Conservation (phyloP, 2,329 filamentous ascomycete genomes). For the Lizonia empirigonia region DNA sequence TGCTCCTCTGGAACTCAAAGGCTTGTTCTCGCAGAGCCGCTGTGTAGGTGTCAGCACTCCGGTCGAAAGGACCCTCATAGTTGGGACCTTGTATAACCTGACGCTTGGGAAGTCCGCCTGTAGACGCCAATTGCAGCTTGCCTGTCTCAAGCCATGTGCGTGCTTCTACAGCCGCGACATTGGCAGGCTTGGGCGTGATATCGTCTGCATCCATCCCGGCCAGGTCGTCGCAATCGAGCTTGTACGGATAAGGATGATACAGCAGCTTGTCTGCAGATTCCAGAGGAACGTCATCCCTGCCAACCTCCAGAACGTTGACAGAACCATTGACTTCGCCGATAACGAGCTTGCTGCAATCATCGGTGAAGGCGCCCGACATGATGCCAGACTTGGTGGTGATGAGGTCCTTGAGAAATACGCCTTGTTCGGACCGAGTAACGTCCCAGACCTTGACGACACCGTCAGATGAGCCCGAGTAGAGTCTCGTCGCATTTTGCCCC, state of each 20-base stretch:
- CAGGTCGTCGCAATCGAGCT: too few species aligned
- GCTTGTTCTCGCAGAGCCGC: constrained; percentile 37
- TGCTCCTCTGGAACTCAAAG: constrained; percentile 38
- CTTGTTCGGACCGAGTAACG: constrained; percentile 57
- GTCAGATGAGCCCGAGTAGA: constrained; percentile 67
- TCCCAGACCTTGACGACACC: constrained; percentile 66
- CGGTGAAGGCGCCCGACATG: constrained; percentile 63
- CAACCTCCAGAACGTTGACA: constrained; percentile 58
- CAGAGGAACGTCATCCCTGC: constrained; percentile 39
- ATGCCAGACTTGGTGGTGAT: constrained; percentile 58
- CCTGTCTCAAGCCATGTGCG: constrained; percentile 36
- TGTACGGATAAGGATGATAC: constrained; percentile 32
- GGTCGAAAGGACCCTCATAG: constrained; percentile 50
- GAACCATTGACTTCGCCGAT: constrained; percentile 63
- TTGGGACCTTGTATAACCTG: constrained; percentile 54
- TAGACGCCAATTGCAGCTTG: constrained; percentile 45
- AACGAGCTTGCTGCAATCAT: constrained; percentile 61
- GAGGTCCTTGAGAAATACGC: constrained; percentile 59
- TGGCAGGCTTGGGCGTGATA: too few species aligned
- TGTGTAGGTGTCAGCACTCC: constrained; percentile 26
- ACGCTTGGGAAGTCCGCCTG: constrained; percentile 51
- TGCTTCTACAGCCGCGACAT: constrained; percentile 36
- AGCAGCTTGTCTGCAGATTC: constrained; percentile 39
- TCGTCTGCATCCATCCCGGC: too few species aligned
- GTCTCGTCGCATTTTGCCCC: constrained; percentile 57